Conservation (phyloP, 1,284 basidiomycete species). For the Somion occarium region DNA sequence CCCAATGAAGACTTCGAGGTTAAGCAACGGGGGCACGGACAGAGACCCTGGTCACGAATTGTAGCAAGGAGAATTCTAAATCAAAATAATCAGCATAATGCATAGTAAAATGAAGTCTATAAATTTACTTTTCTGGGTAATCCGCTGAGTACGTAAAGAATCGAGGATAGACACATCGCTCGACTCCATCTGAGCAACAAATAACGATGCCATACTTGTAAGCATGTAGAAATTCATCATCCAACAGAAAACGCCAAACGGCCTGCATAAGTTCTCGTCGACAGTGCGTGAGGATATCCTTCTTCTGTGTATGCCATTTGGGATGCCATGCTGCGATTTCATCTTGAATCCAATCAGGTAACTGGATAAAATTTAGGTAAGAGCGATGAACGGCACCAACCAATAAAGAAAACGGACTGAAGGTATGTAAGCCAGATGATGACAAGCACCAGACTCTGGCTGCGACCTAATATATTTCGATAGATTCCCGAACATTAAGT, state of each 20-base stretch:
- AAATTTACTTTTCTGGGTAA: constrained; percentile 24
- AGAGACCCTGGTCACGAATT: constrained; percentile 12
- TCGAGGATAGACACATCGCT: constrained; percentile 14
- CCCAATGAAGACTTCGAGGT: constrained; percentile 14
- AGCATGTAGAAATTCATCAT: constrained; percentile 21
- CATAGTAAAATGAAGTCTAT: neutral
- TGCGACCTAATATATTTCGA: constrained; percentile 21
- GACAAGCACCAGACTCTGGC: constrained; percentile 12
- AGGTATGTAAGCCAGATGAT: constrained; percentile 28
- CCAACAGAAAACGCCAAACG: constrained; percentile 20
- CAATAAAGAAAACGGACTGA: constrained; percentile 13
- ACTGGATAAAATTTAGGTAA: neutral
- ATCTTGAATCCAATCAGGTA: neutral
- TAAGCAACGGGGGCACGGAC: constrained; percentile 28
- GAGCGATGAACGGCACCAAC: neutral
- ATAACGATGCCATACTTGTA: constrained; percentile 25
- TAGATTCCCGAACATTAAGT: constrained; percentile 16
- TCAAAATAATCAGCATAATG: neutral
- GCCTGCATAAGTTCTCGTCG: constrained; percentile 24
- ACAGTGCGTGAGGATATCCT: constrained; percentile 16
- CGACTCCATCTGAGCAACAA: constrained; percentile 14
- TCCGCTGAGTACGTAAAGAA: constrained; percentile 24
- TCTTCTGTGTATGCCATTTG: neutral
- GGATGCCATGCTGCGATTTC: neutral
- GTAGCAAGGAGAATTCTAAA: constrained; percentile 16